phyloP scores from a whole-genome alignment of 345 rosid species.

The Clausena lansium region DNA sequence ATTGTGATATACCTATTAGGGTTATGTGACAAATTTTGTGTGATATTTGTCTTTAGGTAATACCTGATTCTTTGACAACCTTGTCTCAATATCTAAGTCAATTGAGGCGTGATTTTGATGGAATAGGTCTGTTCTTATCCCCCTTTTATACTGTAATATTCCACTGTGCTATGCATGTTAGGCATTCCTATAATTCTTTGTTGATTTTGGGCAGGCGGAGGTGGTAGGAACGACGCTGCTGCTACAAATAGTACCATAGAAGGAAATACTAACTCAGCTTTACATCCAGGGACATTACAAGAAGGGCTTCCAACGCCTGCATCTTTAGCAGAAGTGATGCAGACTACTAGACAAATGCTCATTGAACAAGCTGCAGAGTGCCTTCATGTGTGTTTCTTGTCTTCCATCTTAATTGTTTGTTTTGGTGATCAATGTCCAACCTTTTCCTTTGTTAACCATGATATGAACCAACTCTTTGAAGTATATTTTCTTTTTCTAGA shows the following conservation, averaged over 20 bases:
- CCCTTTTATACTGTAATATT: background rate
- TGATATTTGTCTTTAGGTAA: constrained; percentile 37
- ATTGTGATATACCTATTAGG: constrained; percentile 5
- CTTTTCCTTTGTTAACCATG: background rate
- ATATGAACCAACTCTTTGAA: background rate
- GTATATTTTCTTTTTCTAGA: background rate
- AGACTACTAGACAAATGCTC: constrained; percentile 57
- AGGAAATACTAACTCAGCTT: constrained; percentile 33
- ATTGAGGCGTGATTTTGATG: constrained; percentile 47
- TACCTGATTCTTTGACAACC: constrained; percentile 68
- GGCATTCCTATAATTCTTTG: constrained; percentile 11
- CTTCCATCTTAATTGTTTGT: constrained; percentile 2
- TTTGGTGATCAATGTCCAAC: background rate
- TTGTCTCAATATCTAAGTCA: constrained; percentile 57
- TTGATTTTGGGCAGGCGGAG: constrained; percentile 39
- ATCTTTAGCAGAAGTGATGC: constrained; percentile 61
- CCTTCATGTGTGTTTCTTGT: constrained; percentile 42
- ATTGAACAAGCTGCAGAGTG: constrained; percentile 56
- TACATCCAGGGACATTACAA: constrained; percentile 27
- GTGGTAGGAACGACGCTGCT: constrained; percentile 31
- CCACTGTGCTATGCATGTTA: constrained; percentile 2
- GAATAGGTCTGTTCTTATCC: constrained; percentile 40
- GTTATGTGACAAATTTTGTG: constrained; percentile 7
- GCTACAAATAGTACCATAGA: constrained; percentile 25
- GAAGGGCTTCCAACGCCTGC: constrained; percentile 72